These are phyloP conservation scores for Torulaspora gathmanii DNA, from an alignment of 805 yeast genomes.

Conservation along the genomic window DNA sequence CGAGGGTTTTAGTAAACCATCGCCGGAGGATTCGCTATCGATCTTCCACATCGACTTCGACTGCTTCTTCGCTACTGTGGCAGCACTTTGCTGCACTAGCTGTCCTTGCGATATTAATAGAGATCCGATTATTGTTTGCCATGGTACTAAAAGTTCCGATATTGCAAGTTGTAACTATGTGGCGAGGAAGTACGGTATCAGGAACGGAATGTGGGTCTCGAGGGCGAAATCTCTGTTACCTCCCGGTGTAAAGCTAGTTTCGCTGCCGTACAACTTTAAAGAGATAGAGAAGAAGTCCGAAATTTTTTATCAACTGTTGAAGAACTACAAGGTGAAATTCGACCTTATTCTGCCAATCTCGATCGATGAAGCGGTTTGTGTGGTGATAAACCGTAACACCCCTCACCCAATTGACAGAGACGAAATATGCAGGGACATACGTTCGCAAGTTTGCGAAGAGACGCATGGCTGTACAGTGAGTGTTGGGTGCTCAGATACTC, in stretches of 20 bases:
- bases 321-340: slow-evolving; percentile 17
- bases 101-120: slow-evolving; percentile 38
- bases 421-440: slow-evolving; percentile 28
- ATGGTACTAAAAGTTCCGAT: slow-evolving; percentile 54
- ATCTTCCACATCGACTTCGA: slow-evolving; percentile 88
- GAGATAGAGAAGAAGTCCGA: slow-evolving; percentile 64
- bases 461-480: slow-evolving; percentile 67
- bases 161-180: slow-evolving; percentile 88
- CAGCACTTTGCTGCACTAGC: slow-evolving; percentile 54
- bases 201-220: slow-evolving; percentile 87
- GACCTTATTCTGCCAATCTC: slow-evolving; percentile 73
- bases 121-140: slow-evolving; percentile 59
- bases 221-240: slow-evolving; percentile 66
- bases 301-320: slow-evolving; percentile 56
- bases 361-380: slow-evolving; percentile 78
- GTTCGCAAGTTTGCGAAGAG: slow-evolving; percentile 40
- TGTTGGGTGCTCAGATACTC: slow-evolving; percentile 71
- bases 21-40: slow-evolving; percentile 16
- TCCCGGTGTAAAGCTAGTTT: slow-evolving; percentile 40
- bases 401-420: slow-evolving; percentile 4
- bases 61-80: slow-evolving; percentile 87
- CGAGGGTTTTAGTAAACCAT: slow-evolving; percentile 37
- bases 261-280: slow-evolving; percentile 68
- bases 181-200: slow-evolving; percentile 73
- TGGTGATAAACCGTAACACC: slow-evolving; percentile 10